Conservation (phyloP, 2,329 filamentous ascomycete species). For the Sporothrix pseudoabietina region DNA sequence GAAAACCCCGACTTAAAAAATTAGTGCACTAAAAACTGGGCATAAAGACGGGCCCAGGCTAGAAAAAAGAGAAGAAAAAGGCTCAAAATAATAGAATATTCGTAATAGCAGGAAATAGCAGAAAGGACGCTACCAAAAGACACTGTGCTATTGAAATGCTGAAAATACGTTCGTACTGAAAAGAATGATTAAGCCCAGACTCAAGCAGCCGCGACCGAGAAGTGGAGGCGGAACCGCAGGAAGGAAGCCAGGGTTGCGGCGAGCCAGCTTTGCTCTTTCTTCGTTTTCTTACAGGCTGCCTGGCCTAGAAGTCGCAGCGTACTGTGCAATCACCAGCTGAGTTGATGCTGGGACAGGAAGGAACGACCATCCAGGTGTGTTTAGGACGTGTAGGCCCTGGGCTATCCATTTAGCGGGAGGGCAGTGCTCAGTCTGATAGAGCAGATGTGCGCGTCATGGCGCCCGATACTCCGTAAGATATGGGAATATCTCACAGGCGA, state of each 20-base stretch:
- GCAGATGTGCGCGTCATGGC: neutral
- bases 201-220: slow-evolving; percentile 5
- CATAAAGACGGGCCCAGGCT: slow-evolving; percentile 2
- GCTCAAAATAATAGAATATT: neutral
- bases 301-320: neutral
- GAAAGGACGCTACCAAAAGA: neutral
- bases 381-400: neutral
- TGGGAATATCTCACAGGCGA: too few relatives aligned
- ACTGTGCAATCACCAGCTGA: neutral
- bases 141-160: neutral
- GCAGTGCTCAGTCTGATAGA: slow-evolving; percentile 2
- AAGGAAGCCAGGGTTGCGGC: slow-evolving; percentile 1
- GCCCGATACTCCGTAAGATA: neutral
- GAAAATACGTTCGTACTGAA: neutral
- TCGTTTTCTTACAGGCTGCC: slow-evolving; percentile 8
- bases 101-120: neutral
- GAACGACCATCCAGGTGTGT: slow-evolving; percentile 15
- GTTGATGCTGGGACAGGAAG: neutral
- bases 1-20: slow-evolving; percentile 9
- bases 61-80: neutral
- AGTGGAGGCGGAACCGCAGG: slow-evolving; percentile 23
- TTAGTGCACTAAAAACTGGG: slow-evolving; percentile 26
- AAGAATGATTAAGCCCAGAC: neutral
- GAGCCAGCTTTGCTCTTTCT: neutral
- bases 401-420: slow-evolving; percentile 12